Percentiles rank a stretch among this genome's conserved stretches.
These are phyloP conservation scores for Corchorus capsularis DNA, from an alignment of 345 rosid genomes.

Conservation along the genomic window DNA sequence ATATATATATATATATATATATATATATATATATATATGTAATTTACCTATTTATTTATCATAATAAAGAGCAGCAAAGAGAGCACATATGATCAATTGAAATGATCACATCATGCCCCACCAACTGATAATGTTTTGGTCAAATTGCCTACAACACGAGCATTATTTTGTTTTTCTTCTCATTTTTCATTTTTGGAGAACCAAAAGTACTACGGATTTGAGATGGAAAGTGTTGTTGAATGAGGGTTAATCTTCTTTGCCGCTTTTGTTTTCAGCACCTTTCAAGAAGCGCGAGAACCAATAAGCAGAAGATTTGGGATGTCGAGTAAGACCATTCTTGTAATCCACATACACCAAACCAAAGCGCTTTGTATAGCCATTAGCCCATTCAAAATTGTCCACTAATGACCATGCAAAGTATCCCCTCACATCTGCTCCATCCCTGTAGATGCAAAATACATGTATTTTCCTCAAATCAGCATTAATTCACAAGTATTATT, in stretches of 20 bases:
- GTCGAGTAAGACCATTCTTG: constrained; percentile 75
- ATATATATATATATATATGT: too few relatives aligned
- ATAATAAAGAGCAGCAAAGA: too few relatives aligned
- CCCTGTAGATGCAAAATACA: constrained; percentile 49
- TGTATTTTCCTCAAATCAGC: background rate
- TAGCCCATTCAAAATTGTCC: constrained; percentile 94
- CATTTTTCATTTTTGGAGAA: too few relatives aligned
- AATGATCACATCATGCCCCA: too few relatives aligned
- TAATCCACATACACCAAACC: constrained; percentile 86
- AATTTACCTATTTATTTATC: too few relatives aligned
- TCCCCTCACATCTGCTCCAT: constrained; percentile 85
- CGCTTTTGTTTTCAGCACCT: constrained; percentile 46
- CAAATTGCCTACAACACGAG: too few relatives aligned
- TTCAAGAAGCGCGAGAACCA: constrained; percentile 82
- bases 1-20: too few relatives aligned
- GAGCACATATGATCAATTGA: too few relatives aligned
- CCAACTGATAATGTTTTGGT: too few relatives aligned
- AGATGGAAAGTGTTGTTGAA: background rate
- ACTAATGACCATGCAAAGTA: constrained; percentile 92
- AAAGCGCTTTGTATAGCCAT: constrained; percentile 90
- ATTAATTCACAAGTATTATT: background rate
- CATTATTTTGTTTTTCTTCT: too few relatives aligned
- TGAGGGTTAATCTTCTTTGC: constrained; percentile 44
- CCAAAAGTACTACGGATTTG: background rate
- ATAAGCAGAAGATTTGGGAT: constrained; percentile 85